Base-by-base conservation (phyloP, 148 eudicot genomes). In the Dysphania ambrosioides region DNA sequence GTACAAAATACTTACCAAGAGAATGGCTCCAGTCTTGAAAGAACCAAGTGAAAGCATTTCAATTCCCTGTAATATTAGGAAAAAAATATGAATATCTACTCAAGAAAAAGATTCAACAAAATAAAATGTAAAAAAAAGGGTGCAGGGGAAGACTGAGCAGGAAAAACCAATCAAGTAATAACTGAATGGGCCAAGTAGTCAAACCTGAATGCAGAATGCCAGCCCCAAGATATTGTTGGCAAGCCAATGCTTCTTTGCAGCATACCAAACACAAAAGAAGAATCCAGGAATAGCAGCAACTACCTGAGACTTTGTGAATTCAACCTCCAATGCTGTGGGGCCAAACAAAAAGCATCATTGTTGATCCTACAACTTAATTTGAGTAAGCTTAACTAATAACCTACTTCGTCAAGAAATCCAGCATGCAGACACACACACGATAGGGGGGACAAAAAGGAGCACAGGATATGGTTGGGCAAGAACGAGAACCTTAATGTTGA, bases 41-140 rank as follows among this genome's bases (percentile, higher is more conserved):
- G 99, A 96, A 26, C 99, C 97, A 72, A 96, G 94, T 47, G 99
- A 96, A 78, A 96, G 91, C 99, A 92, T 96, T 82, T 96, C 99
- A 74, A 96, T 92, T 71, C 99, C 99, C 99, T 92, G 85, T n/a
- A n/a, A n/a, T n/a, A n/a, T 76, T 24, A 36, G 44, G 62, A 47
- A 30, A 49, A 0, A 60, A 26, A 26, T 13, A 29, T 36, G 44
- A 32, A 10, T 53, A 32, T 56, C 62, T 41, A 58, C 49, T 27
- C 18, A n/a, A 7, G 9, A 24, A 57, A 35, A 40, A 11, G 21
- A 41, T 36, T n/a, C n/a, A n/a, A n/a, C n/a, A n/a, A n/a, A n/a
- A n/a, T 66, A 18, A 19, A 8, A 24, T 19, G 11, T 24, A 9
- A 32, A 10, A n/a, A 70, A 29, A 58, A 18, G 38, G n/a, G n/a